Evolutionary conservation across 2,329 filamentous ascomycete species (phyloP).

Genomic region (Ophiocordyceps sinensis): DNA sequence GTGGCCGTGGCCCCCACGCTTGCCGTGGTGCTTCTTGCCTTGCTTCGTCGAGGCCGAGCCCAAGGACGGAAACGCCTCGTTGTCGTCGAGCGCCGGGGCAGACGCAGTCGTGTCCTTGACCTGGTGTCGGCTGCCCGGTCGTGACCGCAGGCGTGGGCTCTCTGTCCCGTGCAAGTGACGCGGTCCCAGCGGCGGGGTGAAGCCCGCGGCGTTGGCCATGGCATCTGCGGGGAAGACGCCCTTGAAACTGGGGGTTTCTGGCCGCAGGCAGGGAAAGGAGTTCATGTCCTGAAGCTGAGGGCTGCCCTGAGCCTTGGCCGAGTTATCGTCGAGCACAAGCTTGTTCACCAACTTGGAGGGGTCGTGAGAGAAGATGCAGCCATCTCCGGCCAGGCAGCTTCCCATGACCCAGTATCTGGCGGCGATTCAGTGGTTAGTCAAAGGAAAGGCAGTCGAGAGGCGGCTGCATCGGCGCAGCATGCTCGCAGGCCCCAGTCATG

Average conservation of each 20-base stretch:
- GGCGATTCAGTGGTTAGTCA: no score
- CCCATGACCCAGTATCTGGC: conserved; percentile 86
- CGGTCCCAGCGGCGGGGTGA: conserved; percentile 56
- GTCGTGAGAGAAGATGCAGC: conserved; percentile 95
- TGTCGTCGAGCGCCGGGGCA: conserved; percentile 76
- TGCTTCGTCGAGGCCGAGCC: conserved; percentile 62
- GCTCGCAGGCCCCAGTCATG: no score
- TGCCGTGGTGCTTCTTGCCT: conserved; percentile 85
- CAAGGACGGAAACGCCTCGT: conserved; percentile 85
- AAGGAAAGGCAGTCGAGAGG: no score
- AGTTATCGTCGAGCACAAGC: conserved; percentile 57
- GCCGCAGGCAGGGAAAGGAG: conserved; percentile 65
- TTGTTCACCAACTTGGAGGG: conserved; percentile 75
- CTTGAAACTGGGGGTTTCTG: conserved; percentile 43
- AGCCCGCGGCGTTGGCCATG: conserved; percentile 34
- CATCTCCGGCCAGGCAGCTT: conserved; percentile 84
- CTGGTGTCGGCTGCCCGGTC: conserved; percentile 67
- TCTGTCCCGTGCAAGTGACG: conserved; percentile 47
- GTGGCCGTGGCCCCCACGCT: conserved; percentile 70
- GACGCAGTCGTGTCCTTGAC: conserved; percentile 44
- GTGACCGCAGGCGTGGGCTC: conserved; percentile 59
- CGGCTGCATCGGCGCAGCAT: no score
- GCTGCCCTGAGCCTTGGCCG: conserved; percentile 46
- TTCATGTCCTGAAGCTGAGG: conserved; percentile 75
- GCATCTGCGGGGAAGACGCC: conserved; percentile 36